These are phyloP conservation scores for Ustilago bromivora DNA, from an alignment of 1,284 basidiomycete species.

Conservation along the genomic window DNA sequence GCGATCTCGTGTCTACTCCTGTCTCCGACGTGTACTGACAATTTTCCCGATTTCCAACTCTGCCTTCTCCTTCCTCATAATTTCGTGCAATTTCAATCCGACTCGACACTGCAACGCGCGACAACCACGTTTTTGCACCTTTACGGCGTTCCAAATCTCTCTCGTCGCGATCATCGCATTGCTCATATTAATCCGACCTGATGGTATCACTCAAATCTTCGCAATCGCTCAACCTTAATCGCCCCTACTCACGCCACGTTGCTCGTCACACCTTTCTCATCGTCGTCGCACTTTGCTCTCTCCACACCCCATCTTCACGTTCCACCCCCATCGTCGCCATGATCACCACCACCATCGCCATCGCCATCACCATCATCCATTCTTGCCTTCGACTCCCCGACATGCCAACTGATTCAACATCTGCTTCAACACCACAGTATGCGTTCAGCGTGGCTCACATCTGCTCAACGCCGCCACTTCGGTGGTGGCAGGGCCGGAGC, in stretches of 20 bases:
- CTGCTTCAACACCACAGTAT: constrained; percentile 35
- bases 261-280: neutral
- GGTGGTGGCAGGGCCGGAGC: constrained; percentile 57
- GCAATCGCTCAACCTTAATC: neutral
- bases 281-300: neutral
- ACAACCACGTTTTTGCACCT: constrained; percentile 2
- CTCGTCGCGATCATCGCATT: constrained; percentile 29
- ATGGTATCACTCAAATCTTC: constrained; percentile 15
- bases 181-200: constrained; percentile 20
- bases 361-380: neutral
- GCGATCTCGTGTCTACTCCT: neutral
- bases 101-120: constrained; percentile 2
- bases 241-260: neutral
- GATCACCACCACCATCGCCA: neutral
- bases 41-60: constrained; percentile 15
- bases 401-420: neutral
- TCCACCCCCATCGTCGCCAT: constrained; percentile 2
- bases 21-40: constrained; percentile 17
- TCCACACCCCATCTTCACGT: neutral
- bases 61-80: constrained; percentile 13
- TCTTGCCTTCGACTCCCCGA: constrained; percentile 5
- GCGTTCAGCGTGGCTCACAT: constrained; percentile 60
- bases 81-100: constrained; percentile 3
- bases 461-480: constrained; percentile 60
- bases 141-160: constrained; percentile 17